These are phyloP conservation scores for Fusarium fujikuroi DNA, from an alignment of 2,329 filamentous ascomycete genomes.

Conservation along the genomic window DNA sequence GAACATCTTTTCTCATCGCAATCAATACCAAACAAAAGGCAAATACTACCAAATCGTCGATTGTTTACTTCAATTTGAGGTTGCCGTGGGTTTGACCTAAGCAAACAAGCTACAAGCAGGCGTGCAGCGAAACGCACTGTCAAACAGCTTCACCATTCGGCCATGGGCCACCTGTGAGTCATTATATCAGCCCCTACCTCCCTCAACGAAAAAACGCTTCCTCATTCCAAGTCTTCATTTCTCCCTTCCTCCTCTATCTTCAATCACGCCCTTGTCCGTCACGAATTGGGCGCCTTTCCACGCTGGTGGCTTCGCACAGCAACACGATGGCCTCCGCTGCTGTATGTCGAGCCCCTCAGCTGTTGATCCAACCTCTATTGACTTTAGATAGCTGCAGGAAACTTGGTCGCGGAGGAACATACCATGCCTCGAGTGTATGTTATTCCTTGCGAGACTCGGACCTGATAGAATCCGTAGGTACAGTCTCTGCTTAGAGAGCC, in stretches of 20 bases:
- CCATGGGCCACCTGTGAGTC: neutral
- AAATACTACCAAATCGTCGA: too few species aligned
- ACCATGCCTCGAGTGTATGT: neutral
- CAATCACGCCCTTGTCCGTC: accelerated
- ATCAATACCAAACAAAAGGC: too few species aligned
- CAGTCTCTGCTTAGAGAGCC: neutral
- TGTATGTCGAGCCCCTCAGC: neutral
- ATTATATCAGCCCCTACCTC: neutral
- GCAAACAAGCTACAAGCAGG: neutral
- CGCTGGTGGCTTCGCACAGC: neutral
- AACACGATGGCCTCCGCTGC: neutral
- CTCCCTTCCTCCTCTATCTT: neutral
- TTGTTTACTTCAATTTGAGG: too few species aligned
- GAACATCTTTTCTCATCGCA: too few species aligned
- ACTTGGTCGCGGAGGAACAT: neutral
- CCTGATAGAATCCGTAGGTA: neutral
- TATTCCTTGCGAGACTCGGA: neutral
- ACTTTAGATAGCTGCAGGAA: neutral
- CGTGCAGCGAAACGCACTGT: neutral
- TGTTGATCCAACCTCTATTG: neutral
- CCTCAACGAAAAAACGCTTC: neutral
- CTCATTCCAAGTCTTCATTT: neutral
- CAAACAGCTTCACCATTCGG: neutral
- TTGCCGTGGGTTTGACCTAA: too few species aligned
- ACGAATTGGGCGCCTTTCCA: neutral